A percentile compares a stretch with the other conserved stretches of the same genome.
Evolutionary conservation across 108 stramenopile genomes (phyloP).

Genomic region (Fistulifera solaris): DNA sequence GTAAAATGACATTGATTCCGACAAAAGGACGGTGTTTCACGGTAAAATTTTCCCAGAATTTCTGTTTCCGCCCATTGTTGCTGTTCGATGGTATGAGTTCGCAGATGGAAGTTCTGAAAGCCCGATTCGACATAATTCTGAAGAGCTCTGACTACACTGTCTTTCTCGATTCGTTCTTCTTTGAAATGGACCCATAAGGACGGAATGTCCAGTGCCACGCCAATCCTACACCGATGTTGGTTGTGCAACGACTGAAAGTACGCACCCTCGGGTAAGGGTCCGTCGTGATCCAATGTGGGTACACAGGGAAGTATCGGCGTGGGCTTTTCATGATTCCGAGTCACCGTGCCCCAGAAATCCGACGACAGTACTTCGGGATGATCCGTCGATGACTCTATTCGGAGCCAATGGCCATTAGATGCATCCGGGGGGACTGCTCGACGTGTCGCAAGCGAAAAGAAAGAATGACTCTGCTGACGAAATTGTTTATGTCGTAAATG

Average conservation of each 20-base stretch:
- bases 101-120: conserved; percentile 42
- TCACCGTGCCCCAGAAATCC: too few relatives aligned
- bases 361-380: too few relatives aligned
- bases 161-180: conserved; percentile 8
- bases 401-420: too few relatives aligned
- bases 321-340: too few relatives aligned
- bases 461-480: too few relatives aligned
- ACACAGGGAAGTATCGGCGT: conserved; percentile 11
- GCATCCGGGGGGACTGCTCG: neutral
- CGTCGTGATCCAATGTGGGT: conserved; percentile 19
- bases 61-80: conserved; percentile 26
- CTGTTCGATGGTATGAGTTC: conserved; percentile 1
- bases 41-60: conserved; percentile 26
- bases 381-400: too few relatives aligned
- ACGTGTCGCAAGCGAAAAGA: neutral
- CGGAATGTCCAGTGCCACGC: too few relatives aligned
- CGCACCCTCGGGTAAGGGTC: conserved; percentile 26
- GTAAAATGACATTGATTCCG: conserved; percentile 26
- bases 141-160: conserved; percentile 1
- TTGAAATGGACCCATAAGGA: too few relatives aligned
- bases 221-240: neutral
- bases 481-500: too few relatives aligned
- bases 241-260: conserved; percentile 14
- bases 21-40: conserved; percentile 41
- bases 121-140: conserved; percentile 64